Base-by-base conservation (phyloP, 148 eudicot species). In the Amaranthus cruentus region DNA sequence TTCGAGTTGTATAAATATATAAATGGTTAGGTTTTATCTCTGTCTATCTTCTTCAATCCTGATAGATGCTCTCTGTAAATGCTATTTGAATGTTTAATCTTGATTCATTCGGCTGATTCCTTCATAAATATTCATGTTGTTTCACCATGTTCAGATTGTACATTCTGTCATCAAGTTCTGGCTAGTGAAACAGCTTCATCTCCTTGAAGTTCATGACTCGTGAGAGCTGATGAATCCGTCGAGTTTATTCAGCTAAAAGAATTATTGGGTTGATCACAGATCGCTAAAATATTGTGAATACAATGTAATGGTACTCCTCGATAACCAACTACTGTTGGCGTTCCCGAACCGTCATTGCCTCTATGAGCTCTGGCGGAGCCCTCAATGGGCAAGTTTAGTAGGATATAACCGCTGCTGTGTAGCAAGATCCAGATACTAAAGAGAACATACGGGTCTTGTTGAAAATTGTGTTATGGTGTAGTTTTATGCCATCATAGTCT, bases 1-100 rank as follows among this genome's bases (percentile, higher is more conserved):
- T 94, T 68, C 91, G 97, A 55, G 98, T 94, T 64, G 98, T 91
- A 77, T 94, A 87, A 76, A 69, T 54, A n/a, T 68, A 14, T 28
- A 48, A 15, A 28, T 72, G 58, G 80, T 75, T 77, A 66, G 9
- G 64, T 55, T 77, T 50, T 7, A 8, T 68, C 8, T 53, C 50
- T 51, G 10, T 47, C 52, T 46, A 63, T 11, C 18, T 66, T 66
- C 50, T 47, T 1, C 47, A 4, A 6, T 47, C 52, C 48, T 47
- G 1, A 65, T 14, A 13, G 7, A 46, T 47, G 38, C 43, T 4
- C 53, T 46, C 10, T 47, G 9, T 65, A n/a, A 7, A 66, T 66
- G 42, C 21, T 60, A 12, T 46, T 60, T 60, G 46, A 28, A 28
- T 60, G 44, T 53, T 47, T 65, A 38, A 47, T 65, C 68, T 47